Percentiles rank a stretch among this genome's conserved stretches.
These are phyloP conservation scores for Bruguiera gymnorhiza DNA, from an alignment of 345 rosid species.

Conservation along the genomic window DNA sequence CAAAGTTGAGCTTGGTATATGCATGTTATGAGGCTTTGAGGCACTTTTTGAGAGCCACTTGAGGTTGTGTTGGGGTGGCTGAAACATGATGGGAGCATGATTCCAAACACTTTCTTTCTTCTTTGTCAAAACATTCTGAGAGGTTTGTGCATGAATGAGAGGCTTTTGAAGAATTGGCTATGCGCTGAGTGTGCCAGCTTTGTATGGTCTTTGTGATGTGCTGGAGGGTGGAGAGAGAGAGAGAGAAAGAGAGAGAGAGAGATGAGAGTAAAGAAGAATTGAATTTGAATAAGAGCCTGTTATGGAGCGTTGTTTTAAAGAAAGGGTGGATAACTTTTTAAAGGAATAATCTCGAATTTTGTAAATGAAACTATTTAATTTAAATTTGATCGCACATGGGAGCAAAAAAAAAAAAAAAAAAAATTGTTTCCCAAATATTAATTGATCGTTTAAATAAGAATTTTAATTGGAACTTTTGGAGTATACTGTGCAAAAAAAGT, in stretches of 20 bases:
- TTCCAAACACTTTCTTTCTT: slow-evolving; percentile 8
- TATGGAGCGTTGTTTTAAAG: too few species aligned
- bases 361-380: background rate
- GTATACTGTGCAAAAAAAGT: background rate
- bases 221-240: background rate
- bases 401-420: too few species aligned
- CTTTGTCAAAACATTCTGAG: slow-evolving; percentile 6
- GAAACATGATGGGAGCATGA: slow-evolving; percentile 54
- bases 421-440: too few species aligned
- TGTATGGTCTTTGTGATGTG: background rate
- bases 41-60: slow-evolving; percentile 25
- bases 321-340: too few species aligned
- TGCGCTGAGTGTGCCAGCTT: too few species aligned
- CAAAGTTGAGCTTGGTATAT: slow-evolving; percentile 43
- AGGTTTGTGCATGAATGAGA: background rate
- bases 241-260: background rate
- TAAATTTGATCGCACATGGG: too few species aligned
- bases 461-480: background rate
- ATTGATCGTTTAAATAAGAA: too few species aligned
- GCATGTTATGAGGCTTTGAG: slow-evolving; percentile 49
- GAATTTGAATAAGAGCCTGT: too few species aligned
- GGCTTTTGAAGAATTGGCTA: background rate
- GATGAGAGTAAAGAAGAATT: too few species aligned
- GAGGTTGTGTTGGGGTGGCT: slow-evolving; percentile 39
- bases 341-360: too few species aligned